Base-by-base conservation (phyloP, 768 basidiomycete genomes). In the Termitomyces sp. region DNA sequence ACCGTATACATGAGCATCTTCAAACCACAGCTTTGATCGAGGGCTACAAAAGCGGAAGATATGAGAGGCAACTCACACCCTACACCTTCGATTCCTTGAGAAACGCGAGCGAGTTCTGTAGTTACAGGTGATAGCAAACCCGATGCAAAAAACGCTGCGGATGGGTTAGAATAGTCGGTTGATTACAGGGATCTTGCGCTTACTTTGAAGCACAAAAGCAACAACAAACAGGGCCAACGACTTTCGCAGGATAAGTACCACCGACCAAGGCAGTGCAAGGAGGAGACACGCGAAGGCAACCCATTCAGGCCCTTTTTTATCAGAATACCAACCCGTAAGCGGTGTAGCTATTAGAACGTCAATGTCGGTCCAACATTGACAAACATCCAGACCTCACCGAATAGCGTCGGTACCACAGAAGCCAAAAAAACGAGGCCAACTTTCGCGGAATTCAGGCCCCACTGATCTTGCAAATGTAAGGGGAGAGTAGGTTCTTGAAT, bases 1-100 rank as follows among this genome's bases (percentile, higher is more conserved):
- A 4, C 85, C 89, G 66, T 89, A 92, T 3, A 88, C 79, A 66
- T 91, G 89, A 0, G 82, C 89, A 71, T 87, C 90, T 91, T 65
- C 34, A 46, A 25, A 64, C 37, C n/a, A 20, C 32, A 45, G 17
- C 25, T 42, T 50, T 57, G 36, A 20, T 45, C 17, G 1, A 38
- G 43, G 3, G 5, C 7, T 38, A 38, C 10, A 25, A 49, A 14
- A 20, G 3, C 4, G 47, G 34, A 9, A 9, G 29, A 53, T 29
- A 38, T 40, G n/a, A 61, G 56, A 42, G 17, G 5, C 25, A 14
- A 70, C 86, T 69, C 68, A 85, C 89, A 92, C 36, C 89, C 90
- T 42, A 92, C 78, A 3, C 88, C 88, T 40, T 81, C 80, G 25
- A 86, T 80, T 14, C 66, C 71, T 57, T 81, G 74, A 32, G 87